Evolutionary conservation across 176 grass and related monocot genomes (phyloP), one percentile per base, ranked within the genome.

Genomic region (Metroxylon sagu): DNA sequence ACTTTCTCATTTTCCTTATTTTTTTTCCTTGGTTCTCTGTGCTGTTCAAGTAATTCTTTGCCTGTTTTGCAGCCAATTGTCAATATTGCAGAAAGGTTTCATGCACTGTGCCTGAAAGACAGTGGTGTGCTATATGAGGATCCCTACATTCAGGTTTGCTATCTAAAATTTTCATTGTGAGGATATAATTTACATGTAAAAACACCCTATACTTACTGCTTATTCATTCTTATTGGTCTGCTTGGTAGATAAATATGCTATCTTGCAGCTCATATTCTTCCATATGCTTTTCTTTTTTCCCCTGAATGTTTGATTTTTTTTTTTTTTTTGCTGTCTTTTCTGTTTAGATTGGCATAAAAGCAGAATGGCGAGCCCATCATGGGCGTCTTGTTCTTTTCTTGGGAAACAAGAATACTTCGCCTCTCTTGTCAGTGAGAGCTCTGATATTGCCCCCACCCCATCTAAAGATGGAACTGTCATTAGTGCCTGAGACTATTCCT

Each of bases 81-180:
- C 52, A 83, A 88, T 65, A 76, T 88, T 3, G 72, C 80, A 64
- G 93, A 98, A 70, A 98, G 86, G 67, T 88, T 92, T 63, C 79
- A 88, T 83, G 68, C 85, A 63, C 70, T 92, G 72, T 98, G 93
- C 70, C 63, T 74, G 27, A 98, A 98, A 88, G 93, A 98, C 71
- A 98, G 93, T 29, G 93, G 93, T 63, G 79, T 98, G 30, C 71
- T 98, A 23, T 98, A 92, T 14, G 93, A 98, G 73, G 93, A 98
- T 62, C 87, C 84, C 50, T 66, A 98, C 56, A 81, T 92, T 80
- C 93, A 98, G 93, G 93, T 98, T 69, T 82, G 64, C 6, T 28
- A 43, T 43, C 35, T 2, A 43, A 43, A 43, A 12, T 3, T 35
- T 43, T 12, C 31, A 8, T 35, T 35, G 8, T 6, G 12, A 12